Evolutionary conservation across 129 eudicot species (phyloP).

Genomic region (Logfia minima): DNA sequence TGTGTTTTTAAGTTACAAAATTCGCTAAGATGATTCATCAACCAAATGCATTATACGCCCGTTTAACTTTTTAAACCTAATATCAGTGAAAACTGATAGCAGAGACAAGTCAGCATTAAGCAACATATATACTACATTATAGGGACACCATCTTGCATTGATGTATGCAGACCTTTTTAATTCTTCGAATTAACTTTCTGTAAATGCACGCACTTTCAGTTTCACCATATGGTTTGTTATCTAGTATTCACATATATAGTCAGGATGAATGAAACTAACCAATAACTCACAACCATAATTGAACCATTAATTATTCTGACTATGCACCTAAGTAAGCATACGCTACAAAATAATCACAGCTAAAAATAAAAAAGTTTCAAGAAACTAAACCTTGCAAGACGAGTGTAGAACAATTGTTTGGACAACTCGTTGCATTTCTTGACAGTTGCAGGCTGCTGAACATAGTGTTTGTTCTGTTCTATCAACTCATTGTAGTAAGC

Average conservation of each 20-base stretch:
- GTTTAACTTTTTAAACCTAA: not conserved
- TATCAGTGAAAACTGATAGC: not conserved
- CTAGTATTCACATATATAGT: not conserved
- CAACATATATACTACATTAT: not conserved
- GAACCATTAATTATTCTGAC: not conserved
- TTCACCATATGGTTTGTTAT: not conserved
- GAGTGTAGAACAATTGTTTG: conserved; percentile 43
- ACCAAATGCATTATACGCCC: not conserved
- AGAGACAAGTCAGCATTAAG: not conserved
- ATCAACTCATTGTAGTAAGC: conserved; percentile 21
- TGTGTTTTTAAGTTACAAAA: too few species aligned
- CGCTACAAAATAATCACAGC: not conserved
- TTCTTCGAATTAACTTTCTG: not conserved
- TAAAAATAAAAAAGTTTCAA: not conserved
- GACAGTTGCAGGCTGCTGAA: conserved; percentile 40
- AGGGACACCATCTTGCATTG: not conserved
- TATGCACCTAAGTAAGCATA: not conserved
- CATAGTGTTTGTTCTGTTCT: conserved; percentile 32
- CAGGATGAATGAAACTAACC: too few species aligned
- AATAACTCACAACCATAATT: not conserved
- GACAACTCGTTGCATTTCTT: conserved; percentile 38
- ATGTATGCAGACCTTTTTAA: not conserved
- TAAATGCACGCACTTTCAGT: not conserved
- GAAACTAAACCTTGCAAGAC: conserved; percentile 38
- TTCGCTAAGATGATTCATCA: too few species aligned